These are phyloP conservation scores for Multifurca ochricompacta DNA, from an alignment of 768 basidiomycete genomes.

Conservation along the genomic window DNA sequence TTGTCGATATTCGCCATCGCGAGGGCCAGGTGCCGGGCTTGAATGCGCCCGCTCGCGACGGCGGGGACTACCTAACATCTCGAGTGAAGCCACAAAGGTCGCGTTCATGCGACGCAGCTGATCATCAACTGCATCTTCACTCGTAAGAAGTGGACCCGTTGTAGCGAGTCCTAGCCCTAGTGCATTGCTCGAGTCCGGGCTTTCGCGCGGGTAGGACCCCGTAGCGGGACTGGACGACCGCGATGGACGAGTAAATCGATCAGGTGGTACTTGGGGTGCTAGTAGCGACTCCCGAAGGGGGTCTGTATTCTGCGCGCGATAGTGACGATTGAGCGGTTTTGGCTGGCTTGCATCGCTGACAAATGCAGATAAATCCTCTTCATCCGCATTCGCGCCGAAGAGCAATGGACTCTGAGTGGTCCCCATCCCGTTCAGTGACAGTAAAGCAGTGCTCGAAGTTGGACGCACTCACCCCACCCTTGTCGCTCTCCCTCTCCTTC, in stretches of 20 bases:
- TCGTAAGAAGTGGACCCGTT: constrained; percentile 53
- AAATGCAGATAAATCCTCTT: constrained; percentile 72
- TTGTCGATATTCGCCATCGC: constrained; percentile 5
- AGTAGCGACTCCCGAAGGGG: constrained; percentile 15
- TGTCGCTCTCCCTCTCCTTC: constrained; percentile 22
- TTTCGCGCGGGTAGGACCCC: constrained; percentile 10
- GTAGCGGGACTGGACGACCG: constrained; percentile 8
- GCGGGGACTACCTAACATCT: constrained; percentile 40
- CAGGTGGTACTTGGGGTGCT: constrained; percentile 2
- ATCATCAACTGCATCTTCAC: constrained; percentile 57
- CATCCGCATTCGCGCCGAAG: constrained; percentile 47
- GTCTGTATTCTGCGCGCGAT: constrained; percentile 21
- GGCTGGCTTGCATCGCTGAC: constrained; percentile 70
- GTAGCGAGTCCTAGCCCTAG: constrained; percentile 24
- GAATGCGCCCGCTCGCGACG: constrained; percentile 26
- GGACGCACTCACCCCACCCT: constrained; percentile 15
- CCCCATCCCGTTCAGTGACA: not conserved
- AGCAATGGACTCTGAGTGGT: constrained; percentile 34
- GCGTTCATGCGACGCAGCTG: constrained; percentile 59
- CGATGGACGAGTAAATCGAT: not conserved
- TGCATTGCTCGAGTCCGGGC: constrained; percentile 22
- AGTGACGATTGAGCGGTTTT: constrained; percentile 41
- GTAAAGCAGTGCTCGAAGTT: constrained; percentile 1
- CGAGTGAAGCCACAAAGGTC: constrained; percentile 54
- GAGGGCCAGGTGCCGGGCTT: constrained; percentile 15